Percentiles rank a stretch among this genome's conserved stretches.
Conservation (phyloP, 139 green algal genomes). For the Ulvella scutata region DNA sequence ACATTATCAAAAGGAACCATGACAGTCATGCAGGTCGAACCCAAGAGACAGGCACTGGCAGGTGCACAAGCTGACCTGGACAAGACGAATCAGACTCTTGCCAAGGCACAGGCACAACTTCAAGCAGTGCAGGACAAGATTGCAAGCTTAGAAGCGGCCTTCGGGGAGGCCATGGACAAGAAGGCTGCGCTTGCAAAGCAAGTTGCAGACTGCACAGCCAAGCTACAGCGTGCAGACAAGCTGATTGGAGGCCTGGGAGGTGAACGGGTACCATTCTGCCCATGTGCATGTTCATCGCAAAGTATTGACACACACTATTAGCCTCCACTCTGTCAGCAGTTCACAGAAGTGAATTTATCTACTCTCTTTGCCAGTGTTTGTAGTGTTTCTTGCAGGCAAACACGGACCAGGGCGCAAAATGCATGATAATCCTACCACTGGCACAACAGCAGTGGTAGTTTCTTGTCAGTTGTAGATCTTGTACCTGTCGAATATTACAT, state of each 20-base stretch:
- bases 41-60: slow-evolving; percentile 48
- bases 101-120: slow-evolving; percentile 29
- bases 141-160: slow-evolving; percentile 33
- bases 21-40: slow-evolving; percentile 30
- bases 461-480: no score
- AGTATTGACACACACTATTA: background rate
- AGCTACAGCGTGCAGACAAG: slow-evolving; percentile 58
- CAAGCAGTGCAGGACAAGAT: slow-evolving; percentile 45
- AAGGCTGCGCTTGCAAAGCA: slow-evolving; percentile 53
- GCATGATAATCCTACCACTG: no score
- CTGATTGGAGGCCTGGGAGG: slow-evolving; percentile 66
- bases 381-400: no score
- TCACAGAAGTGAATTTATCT: no score
- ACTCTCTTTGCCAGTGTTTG: no score
- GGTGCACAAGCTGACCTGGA: slow-evolving; percentile 17
- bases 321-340: no score
- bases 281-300: background rate
- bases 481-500: no score
- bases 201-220: slow-evolving; percentile 34
- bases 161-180: slow-evolving; percentile 48
- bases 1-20: no score
- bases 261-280: slow-evolving; percentile 34
- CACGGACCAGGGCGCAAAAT: no score
- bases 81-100: slow-evolving; percentile 17
- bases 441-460: no score